Percentiles rank a stretch among this genome's conserved stretches.
Evolutionary conservation across 2,329 filamentous ascomycete genomes (phyloP).

Genomic region (Emericellopsis cladophorae): DNA sequence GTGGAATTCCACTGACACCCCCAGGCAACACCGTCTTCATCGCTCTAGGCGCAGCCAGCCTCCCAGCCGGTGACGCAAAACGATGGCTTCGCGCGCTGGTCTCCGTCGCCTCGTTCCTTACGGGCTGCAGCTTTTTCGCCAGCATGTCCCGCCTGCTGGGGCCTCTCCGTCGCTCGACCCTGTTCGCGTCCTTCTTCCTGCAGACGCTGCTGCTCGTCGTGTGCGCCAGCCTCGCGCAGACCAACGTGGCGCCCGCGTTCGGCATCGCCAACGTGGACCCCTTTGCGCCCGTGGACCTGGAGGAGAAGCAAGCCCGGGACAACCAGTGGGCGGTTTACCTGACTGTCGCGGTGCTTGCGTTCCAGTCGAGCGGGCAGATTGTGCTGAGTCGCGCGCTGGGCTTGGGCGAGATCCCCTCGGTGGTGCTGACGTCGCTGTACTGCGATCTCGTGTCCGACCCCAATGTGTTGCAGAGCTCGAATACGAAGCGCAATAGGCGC

Average conservation of each 20-base stretch:
- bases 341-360: constrained; percentile 31
- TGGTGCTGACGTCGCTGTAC: constrained; percentile 41
- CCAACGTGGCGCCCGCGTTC: constrained; percentile 13
- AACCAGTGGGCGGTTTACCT: constrained; percentile 15
- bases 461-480: constrained; percentile 23
- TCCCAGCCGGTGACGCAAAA: constrained; percentile 22
- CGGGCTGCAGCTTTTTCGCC: constrained; percentile 36
- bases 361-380: constrained; percentile 41
- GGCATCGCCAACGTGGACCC: background rate
- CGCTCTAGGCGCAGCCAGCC: constrained; percentile 39
- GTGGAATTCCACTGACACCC: too few species aligned
- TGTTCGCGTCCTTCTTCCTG: constrained; percentile 34
- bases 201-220: constrained; percentile 38
- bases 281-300: constrained; percentile 7
- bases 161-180: constrained; percentile 21
- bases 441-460: constrained; percentile 40
- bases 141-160: constrained; percentile 11
- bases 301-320: constrained; percentile 9
- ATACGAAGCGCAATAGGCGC: constrained; percentile 36
- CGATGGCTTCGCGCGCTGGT: constrained; percentile 35
- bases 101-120: constrained; percentile 39
- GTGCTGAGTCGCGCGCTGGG: constrained; percentile 33
- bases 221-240: constrained; percentile 38
- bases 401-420: constrained; percentile 40
- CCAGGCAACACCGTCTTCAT: constrained; percentile 50